phyloP scores from a whole-genome alignment of 345 rosid genomes.

The Durio zibethinus region DNA sequence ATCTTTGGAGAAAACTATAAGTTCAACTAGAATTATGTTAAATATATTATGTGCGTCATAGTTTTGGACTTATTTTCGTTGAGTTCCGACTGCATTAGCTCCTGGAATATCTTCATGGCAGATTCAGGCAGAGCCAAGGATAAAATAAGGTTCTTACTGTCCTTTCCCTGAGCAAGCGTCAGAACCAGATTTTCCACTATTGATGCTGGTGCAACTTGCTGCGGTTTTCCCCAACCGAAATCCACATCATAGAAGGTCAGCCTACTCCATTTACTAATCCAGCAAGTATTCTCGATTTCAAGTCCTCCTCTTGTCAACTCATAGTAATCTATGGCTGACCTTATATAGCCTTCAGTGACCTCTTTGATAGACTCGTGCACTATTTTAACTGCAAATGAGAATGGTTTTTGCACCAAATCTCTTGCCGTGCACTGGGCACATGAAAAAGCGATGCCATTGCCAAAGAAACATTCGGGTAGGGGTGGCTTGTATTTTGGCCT shows the following conservation, averaged over 20 bases:
- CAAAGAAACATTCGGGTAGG: conserved; percentile 67
- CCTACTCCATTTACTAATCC: conserved; percentile 83
- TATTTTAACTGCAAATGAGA: conserved; percentile 53
- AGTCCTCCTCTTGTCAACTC: conserved; percentile 71
- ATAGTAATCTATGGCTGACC: conserved; percentile 83
- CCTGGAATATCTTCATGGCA: neutral
- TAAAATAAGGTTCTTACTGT: neutral
- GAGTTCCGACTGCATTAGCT: neutral
- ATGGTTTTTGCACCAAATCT: conserved; percentile 52
- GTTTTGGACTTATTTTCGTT: neutral
- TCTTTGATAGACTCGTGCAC: conserved; percentile 67
- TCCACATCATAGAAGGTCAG: conserved; percentile 64
- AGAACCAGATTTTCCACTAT: neutral
- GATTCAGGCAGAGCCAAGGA: neutral
- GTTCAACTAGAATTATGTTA: no score
- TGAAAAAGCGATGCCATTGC: conserved; percentile 74
- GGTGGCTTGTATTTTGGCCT: conserved; percentile 64
- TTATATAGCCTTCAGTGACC: conserved; percentile 74
- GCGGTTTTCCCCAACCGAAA: conserved; percentile 86
- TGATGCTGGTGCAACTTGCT: conserved; percentile 13
- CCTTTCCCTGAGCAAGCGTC: neutral
- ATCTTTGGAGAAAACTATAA: no score
- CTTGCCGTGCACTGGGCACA: conserved; percentile 59
- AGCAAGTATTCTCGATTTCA: conserved; percentile 59
- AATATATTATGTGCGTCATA: no score